Conservation (phyloP, 352 stramenopile genomes). For the Phytophthora pisi region DNA sequence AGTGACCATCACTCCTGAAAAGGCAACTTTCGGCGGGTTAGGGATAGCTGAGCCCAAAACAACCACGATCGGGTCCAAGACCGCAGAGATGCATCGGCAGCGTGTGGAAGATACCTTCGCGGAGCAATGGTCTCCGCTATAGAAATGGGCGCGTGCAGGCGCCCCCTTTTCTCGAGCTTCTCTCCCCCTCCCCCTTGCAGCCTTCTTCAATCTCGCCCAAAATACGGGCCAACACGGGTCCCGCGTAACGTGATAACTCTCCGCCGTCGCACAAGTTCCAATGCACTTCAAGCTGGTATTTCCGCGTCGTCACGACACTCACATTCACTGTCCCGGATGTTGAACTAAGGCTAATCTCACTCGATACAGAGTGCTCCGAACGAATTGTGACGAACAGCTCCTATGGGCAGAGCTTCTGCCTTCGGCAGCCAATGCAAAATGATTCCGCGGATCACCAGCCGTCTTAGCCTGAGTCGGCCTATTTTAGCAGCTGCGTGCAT, state of each 20-base stretch:
- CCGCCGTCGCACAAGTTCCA: neutral
- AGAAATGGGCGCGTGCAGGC: neutral
- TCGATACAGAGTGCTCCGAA: too few species aligned
- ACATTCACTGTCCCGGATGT: too few species aligned
- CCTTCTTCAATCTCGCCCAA: conserved; percentile 8
- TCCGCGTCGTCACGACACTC: neutral
- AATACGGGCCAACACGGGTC: conserved; percentile 1
- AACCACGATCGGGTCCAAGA: neutral
- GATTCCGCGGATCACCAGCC: neutral
- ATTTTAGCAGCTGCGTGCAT: conserved; percentile 1
- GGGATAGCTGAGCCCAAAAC: conserved; percentile 8
- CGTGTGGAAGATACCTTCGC: neutral
- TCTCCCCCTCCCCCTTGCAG: conserved; percentile 7
- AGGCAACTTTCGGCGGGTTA: conserved; percentile 16
- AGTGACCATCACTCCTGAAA: conserved; percentile 26
- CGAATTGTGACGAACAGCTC: neutral
- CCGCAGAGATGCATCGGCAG: neutral
- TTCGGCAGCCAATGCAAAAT: neutral
- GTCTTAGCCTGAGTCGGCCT: neutral
- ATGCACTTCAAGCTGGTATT: neutral
- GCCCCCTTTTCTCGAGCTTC: conserved; percentile 17
- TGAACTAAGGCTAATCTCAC: too few species aligned
- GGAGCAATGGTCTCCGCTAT: conserved; percentile 1
- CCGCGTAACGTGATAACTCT: neutral
- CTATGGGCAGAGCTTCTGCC: neutral